phyloP scores from a whole-genome alignment of 495 filamentous ascomycete species.

The Pseudomonodictys pantanalensis region DNA sequence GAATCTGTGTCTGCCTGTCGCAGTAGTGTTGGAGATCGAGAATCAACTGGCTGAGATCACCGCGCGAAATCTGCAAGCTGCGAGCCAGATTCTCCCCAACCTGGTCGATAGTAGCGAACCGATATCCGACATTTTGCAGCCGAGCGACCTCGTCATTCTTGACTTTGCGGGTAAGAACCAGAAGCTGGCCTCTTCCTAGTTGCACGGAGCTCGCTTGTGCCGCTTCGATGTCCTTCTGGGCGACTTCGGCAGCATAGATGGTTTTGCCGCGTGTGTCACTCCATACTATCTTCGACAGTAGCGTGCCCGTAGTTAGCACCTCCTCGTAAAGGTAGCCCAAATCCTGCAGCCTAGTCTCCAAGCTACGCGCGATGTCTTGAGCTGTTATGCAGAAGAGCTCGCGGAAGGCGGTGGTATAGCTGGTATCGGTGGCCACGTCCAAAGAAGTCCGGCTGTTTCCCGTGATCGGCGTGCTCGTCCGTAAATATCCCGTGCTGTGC shows the following conservation, averaged over 20 bases:
- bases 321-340: constrained; percentile 77
- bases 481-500: constrained; percentile 14
- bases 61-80: constrained; percentile 65
- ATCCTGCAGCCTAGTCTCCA: constrained; percentile 59
- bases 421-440: constrained; percentile 44
- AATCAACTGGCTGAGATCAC: constrained; percentile 55
- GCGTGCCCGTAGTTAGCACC: constrained; percentile 55
- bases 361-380: constrained; percentile 62
- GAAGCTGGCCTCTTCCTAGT: constrained; percentile 66
- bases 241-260: constrained; percentile 10
- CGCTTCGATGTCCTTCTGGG: constrained; percentile 15
- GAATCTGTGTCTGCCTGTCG: constrained; percentile 45
- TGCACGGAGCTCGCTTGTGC: constrained; percentile 31
- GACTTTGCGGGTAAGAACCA: constrained; percentile 74
- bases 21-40: constrained; percentile 61
- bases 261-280: constrained; percentile 1
- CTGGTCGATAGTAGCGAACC: constrained; percentile 68
- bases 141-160: constrained; percentile 56
- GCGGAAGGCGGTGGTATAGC: constrained; percentile 77
- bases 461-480: constrained; percentile 11
- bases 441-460: constrained; percentile 23
- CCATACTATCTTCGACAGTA: constrained; percentile 5
- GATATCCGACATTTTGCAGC: constrained; percentile 69
- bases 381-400: constrained; percentile 83
- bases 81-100: constrained; percentile 64